phyloP scores from a whole-genome alignment of 371 early-diverging fungal species.

The Saksenaea oblongispora region DNA sequence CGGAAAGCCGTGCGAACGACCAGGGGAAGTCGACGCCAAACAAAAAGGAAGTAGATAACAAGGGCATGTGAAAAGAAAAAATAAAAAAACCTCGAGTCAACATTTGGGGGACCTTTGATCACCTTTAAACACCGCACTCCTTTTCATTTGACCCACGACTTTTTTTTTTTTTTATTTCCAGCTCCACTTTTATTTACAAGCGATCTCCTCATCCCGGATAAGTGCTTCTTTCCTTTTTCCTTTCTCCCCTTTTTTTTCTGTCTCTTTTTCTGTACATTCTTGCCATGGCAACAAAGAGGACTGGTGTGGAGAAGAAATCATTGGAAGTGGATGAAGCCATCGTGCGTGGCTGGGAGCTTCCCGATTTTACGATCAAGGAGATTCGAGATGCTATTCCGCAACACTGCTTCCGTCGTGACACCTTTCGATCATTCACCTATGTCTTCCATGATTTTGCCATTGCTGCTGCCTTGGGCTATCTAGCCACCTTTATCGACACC shows the following conservation, averaged over 20 bases:
- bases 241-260: slow-evolving; percentile 9
- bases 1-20: slow-evolving; percentile 15
- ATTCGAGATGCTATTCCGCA: slow-evolving; percentile 83
- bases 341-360: slow-evolving; percentile 60
- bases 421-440: slow-evolving; percentile 70
- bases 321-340: slow-evolving; percentile 22
- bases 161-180: slow-evolving; percentile 5
- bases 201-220: background rate
- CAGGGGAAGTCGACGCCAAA: slow-evolving; percentile 24
- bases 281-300: slow-evolving; percentile 12
- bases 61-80: slow-evolving; percentile 4
- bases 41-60: slow-evolving; percentile 9
- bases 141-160: background rate
- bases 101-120: background rate
- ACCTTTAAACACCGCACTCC: background rate
- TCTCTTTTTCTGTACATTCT: slow-evolving; percentile 3
- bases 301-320: background rate
- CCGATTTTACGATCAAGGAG: slow-evolving; percentile 83
- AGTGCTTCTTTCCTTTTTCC: background rate
- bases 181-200: background rate
- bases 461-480: slow-evolving; percentile 59
- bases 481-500: slow-evolving; percentile 70
- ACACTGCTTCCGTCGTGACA: slow-evolving; percentile 81
- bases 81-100: background rate
- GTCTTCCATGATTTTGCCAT: slow-evolving; percentile 69